Percentiles rank a stretch among this genome's conserved stretches.
These are phyloP conservation scores for Marchantia paleacea DNA, from an alignment of 225 moss, liverwort and hornwort species.

Conservation along the genomic window DNA sequence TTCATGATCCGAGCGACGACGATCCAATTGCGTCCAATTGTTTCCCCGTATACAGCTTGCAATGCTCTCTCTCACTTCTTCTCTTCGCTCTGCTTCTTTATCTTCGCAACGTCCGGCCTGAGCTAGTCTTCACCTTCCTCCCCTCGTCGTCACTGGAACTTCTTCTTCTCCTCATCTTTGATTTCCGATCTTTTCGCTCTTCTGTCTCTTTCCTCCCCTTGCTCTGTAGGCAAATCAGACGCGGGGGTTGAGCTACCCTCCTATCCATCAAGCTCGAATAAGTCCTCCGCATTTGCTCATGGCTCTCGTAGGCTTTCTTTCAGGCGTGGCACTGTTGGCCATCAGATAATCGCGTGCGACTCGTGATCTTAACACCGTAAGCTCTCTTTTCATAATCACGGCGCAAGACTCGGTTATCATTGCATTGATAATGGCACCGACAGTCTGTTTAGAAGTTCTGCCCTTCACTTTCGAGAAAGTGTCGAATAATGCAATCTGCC, in stretches of 20 bases:
- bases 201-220: neutral
- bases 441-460: neutral
- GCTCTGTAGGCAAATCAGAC: neutral
- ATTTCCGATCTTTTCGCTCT: slow-evolving; percentile 8
- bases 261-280: neutral
- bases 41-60: neutral
- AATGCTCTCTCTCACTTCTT: neutral
- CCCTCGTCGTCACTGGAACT: neutral
- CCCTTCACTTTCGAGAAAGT: neutral
- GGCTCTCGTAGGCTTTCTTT: neutral
- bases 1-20: neutral
- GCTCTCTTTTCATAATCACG: neutral
- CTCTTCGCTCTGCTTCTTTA: neutral
- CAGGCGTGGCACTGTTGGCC: neutral
- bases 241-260: neutral
- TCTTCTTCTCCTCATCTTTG: no score
- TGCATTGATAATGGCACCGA: neutral
- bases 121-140: neutral
- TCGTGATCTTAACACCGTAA: neutral
- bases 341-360: neutral
- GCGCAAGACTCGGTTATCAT: neutral
- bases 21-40: neutral
- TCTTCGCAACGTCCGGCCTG: neutral
- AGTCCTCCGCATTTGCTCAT: neutral
- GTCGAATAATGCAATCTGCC: neutral